Conservation (phyloP, 345 rosid genomes). For the Syzygium grande region DNA sequence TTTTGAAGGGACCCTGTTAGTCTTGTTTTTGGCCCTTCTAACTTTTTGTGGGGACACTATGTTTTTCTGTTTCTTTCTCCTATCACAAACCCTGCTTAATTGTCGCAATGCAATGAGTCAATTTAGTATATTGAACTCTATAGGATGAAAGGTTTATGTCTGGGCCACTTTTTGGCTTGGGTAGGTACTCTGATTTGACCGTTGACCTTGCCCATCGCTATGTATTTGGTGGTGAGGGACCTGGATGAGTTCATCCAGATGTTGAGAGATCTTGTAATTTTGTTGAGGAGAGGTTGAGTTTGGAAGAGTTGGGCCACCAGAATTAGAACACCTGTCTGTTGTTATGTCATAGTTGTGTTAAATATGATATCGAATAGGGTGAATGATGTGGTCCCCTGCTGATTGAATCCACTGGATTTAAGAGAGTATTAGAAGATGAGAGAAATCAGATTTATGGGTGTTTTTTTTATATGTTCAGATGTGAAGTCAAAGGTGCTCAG, state of each 20-base stretch:
- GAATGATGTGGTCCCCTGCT: background rate
- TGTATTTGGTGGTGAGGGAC: background rate
- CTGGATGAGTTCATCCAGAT: background rate
- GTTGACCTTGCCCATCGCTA: background rate
- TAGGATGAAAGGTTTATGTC: background rate
- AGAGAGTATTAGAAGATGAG: background rate
- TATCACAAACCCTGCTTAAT: background rate
- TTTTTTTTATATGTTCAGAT: background rate
- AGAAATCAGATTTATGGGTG: background rate
- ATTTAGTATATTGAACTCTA: background rate
- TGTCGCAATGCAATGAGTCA: background rate
- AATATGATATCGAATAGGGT: background rate
- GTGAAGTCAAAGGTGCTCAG: background rate
- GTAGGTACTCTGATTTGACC: background rate
- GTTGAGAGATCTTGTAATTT: background rate
- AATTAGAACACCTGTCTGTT: background rate
- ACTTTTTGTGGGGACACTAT: background rate
- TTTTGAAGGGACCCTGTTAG: background rate
- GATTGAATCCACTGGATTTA: background rate
- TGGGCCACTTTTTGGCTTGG: background rate
- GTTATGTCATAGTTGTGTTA: background rate
- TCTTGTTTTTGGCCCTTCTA: background rate
- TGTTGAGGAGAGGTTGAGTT: background rate
- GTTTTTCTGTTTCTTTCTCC: background rate
- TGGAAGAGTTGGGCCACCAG: background rate